Evolutionary conservation across 371 early-diverging fungal species (phyloP).

Genomic region (Gilbertella persicaria): DNA sequence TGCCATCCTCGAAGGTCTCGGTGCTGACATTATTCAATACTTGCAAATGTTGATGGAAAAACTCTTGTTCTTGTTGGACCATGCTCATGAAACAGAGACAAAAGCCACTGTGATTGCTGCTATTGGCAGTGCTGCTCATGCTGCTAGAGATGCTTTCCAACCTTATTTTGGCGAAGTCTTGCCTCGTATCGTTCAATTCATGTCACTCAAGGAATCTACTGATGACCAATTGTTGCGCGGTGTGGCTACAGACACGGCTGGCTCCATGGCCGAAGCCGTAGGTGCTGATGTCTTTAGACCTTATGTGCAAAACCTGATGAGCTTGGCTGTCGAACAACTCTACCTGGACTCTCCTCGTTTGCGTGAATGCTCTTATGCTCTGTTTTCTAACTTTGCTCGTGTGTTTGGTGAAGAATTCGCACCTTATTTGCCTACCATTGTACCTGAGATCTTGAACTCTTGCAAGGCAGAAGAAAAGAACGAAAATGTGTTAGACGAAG

Average conservation of each 20-base stretch:
- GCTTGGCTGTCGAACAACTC: constrained; percentile 75
- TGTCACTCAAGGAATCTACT: constrained; percentile 63
- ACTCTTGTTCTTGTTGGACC: constrained; percentile 69
- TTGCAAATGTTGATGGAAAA: constrained; percentile 79
- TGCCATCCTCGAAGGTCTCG: constrained; percentile 78
- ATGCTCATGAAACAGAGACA: constrained; percentile 56
- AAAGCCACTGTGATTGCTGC: constrained; percentile 79
- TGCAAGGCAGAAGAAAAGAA: constrained; percentile 72
- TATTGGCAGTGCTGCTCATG: constrained; percentile 85
- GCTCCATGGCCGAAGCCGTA: constrained; percentile 81
- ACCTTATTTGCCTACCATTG: constrained; percentile 69
- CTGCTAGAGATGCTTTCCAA: constrained; percentile 67
- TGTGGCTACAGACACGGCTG: constrained; percentile 81
- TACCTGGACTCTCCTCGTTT: constrained; percentile 68
- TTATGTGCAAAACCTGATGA: constrained; percentile 70
- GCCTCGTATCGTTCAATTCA: constrained; percentile 65
- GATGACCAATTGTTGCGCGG: constrained; percentile 75
- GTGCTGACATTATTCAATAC: constrained; percentile 72
- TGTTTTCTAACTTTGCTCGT: constrained; percentile 77
- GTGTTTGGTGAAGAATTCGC: constrained; percentile 80
- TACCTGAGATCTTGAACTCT: constrained; percentile 75
- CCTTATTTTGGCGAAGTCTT: constrained; percentile 81
- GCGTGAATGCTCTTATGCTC: constrained; percentile 81
- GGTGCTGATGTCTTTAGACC: constrained; percentile 82
- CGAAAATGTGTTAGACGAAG: constrained; percentile 47